These are phyloP conservation scores for Metschnikowia drakensbergensis DNA, from an alignment of 805 yeast genomes.

Conservation along the genomic window DNA sequence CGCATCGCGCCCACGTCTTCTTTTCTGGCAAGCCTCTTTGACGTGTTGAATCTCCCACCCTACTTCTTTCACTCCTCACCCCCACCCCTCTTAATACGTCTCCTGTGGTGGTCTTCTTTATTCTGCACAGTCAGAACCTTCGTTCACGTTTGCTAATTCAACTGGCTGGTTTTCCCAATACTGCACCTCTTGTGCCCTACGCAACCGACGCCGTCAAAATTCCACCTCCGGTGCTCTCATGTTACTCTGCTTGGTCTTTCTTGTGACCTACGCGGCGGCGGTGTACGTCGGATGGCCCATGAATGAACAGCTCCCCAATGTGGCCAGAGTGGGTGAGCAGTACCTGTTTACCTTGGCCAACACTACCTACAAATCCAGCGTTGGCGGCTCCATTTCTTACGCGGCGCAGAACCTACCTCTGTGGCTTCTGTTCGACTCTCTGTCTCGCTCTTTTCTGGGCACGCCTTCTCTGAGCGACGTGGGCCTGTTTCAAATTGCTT, in stretches of 20 bases:
- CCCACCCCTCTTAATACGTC: not conserved
- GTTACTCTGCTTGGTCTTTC: slow-evolving; percentile 9
- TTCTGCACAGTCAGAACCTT: not conserved
- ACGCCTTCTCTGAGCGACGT: slow-evolving; percentile 51
- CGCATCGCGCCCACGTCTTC: slow-evolving; percentile 5
- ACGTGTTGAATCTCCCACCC: not conserved
- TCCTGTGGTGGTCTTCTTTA: not conserved
- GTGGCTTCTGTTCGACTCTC: slow-evolving; percentile 75
- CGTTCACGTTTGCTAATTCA: not conserved
- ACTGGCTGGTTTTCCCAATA: not conserved
- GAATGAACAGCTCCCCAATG: slow-evolving; percentile 77
- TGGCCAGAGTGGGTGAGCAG: slow-evolving; percentile 64
- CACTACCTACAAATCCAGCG: slow-evolving; percentile 55
- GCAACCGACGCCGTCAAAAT: not conserved
- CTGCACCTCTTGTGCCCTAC: not conserved
- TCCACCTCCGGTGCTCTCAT: slow-evolving; percentile 1
- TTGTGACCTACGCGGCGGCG: slow-evolving; percentile 30
- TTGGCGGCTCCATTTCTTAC: slow-evolving; percentile 48
- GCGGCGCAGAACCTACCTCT: slow-evolving; percentile 57
- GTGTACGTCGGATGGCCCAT: slow-evolving; percentile 74
- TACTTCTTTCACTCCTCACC: not conserved
- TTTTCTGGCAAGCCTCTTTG: not conserved
- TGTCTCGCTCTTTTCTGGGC: slow-evolving; percentile 63
- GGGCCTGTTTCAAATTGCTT: slow-evolving; percentile 37
- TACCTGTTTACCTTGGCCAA: slow-evolving; percentile 66